Base-by-base conservation (phyloP, 73 alveolate genomes). In the Breviolum minutum region DNA sequence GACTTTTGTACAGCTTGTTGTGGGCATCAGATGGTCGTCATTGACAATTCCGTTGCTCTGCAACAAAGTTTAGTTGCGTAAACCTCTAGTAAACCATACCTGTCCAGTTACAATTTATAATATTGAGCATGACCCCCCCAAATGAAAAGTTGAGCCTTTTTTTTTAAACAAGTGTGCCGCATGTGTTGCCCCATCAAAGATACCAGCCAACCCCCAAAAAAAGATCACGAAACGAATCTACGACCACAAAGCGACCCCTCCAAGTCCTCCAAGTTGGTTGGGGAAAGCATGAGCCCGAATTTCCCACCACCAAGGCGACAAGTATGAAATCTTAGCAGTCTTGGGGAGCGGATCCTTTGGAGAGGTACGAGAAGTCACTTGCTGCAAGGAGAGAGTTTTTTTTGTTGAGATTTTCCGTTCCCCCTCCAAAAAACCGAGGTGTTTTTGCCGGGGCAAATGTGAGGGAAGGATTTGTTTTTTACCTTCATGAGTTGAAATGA, bases 271-370 rank as follows among this genome's bases (percentile, higher is more conserved):
- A 66, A 17, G 74, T 17, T 17, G 74, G 74, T 66, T 17, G 24
- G 24, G 74, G 74, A 11, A 66, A 40, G 54, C 54, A 40, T 40
- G 54, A 40, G 54, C 54, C 5, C 5, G 7, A 22, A 12, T n/a
- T n/a, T n/a, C n/a, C 54, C 54, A 40, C 54, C 63, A 17, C 79
- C 22, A 19, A 90, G 97, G 97, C 63, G 97, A 90, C 63, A 90
- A 90, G 63, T 90, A 90, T 71, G 97, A 90, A 81, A 90, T 90
- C 97, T n/a, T 90, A 63, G 97, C 97, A 26, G 97, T 90, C 16
- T 71, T 90, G 88, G 97, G 97, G 62, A 90, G 97, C 26, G 97
- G 97, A 66, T 90, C 97, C 61, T 90, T 90, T 64, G 97, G 97
- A 8, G 97, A 90, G 61, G 97, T 74, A 17, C 73, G 63, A 48